phyloP scores from a whole-genome alignment of 1,284 basidiomycete genomes.

The Fomes fomentarius region DNA sequence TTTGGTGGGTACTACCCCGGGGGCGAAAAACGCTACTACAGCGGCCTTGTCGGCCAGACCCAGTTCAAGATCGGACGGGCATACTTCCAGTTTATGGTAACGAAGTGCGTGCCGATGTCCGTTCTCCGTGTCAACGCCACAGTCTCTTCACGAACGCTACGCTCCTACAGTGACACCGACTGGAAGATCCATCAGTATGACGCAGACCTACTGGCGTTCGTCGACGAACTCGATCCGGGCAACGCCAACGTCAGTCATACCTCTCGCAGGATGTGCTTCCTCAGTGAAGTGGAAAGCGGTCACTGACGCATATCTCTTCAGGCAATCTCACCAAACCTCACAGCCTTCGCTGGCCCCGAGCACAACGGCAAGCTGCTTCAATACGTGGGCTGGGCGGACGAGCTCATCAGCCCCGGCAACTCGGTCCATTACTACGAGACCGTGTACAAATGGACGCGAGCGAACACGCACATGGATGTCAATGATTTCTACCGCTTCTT shows the following conservation, averaged over 20 bases:
- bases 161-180: slow-evolving; percentile 21
- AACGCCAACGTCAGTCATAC: slow-evolving; percentile 20
- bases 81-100: slow-evolving; percentile 26
- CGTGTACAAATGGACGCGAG: slow-evolving; percentile 31
- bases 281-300: too few relatives aligned
- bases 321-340: slow-evolving; percentile 33
- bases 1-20: slow-evolving; percentile 31
- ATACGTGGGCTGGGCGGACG: slow-evolving; percentile 36
- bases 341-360: slow-evolving; percentile 29
- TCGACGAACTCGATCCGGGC: slow-evolving; percentile 27
- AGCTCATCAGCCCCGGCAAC: slow-evolving; percentile 40
- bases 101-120: slow-evolving; percentile 20
- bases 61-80: slow-evolving; percentile 20
- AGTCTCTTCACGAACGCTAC: background rate
- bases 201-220: slow-evolving; percentile 17
- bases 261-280: too few relatives aligned
- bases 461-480: slow-evolving; percentile 29
- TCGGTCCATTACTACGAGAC: slow-evolving; percentile 39
- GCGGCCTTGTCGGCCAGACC: slow-evolving; percentile 25
- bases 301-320: background rate
- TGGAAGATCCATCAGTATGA: slow-evolving; percentile 26
- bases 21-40: slow-evolving; percentile 36
- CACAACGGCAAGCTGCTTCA: slow-evolving; percentile 36
- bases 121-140: background rate
- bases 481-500: slow-evolving; percentile 44